Evolutionary conservation across 257 asterid species (phyloP), one percentile per base, ranked within the genome.

Genomic region (Rehmannia glutinosa): DNA sequence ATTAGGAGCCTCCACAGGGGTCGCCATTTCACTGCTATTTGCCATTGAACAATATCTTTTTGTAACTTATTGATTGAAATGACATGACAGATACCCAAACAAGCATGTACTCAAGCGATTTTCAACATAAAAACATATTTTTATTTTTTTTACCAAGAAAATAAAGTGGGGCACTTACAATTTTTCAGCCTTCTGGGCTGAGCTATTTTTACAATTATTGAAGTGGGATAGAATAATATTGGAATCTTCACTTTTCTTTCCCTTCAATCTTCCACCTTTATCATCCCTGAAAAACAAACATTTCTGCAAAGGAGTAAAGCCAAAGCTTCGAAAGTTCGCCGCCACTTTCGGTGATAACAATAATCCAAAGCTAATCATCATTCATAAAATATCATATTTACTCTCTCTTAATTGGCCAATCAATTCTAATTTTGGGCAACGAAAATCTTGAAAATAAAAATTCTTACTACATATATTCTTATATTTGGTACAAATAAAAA

Each of bases 201-300:
- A 38, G 15, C 45, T 41, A 68, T 15, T 21, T 21, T 60, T 49
- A 23, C 5, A 24, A 61, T 47, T 12, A 50, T 23, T 38, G 27
- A 43, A 68, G 41, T 39, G 36, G 41, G 69, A 24, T 51, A 9
- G 11, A 50, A 50, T 32, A 43, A 47, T 24, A 6, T 25, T 68
- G 58, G 70, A 74, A 76, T 70, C 69, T 75, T 30, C 50, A 52
- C 74, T 77, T 77, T 69, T 61, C 82, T 73, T 73, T 69, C 68
- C 53, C 64, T 70, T 74, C 75, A 74, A 74, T 71, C 75, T 39
- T 74, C 70, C 69, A 51, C 71, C 66, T 55, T 73, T 38, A 66
- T 38, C 74, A 53, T 62, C 60, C 17, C 57, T 23, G 69, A 11
- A 47, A 61, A 67, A 54, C 69, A 67, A 53, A 36, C 30, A 21